Base-by-base conservation (phyloP, 352 stramenopile species). In the Globisporangium yorkense region DNA sequence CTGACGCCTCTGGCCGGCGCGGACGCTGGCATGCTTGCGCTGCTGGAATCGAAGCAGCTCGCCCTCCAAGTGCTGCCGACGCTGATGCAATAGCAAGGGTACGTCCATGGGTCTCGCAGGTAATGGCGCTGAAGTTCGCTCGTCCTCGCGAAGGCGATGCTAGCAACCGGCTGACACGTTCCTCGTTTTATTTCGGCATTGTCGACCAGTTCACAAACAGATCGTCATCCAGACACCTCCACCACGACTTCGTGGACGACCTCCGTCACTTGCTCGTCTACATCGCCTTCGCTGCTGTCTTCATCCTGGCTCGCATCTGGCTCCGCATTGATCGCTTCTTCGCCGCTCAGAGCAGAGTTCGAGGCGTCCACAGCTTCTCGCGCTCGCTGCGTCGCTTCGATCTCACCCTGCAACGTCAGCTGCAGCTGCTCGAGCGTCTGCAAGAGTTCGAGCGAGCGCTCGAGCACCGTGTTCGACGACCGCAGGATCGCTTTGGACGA, bases 371-470 rank as follows among this genome's bases (percentile, higher is more conserved):
- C 21, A 2, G 29, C 31, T n/a, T 21, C 31, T n/a, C 18, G 51
- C 20, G 16, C 43, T 54, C 20, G 54, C 24, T 51, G 49, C 31
- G 57, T 75, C 67, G 65, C 75, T 40, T 58, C 61, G 54, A 59
- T 47, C 55, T 16, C 63, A 49, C 62, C 7, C 44, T 70, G 40
- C 58, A 64, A 13, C n/a, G 61, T 41, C 18, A 56, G n/a, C 50
- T 81, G 71, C 40, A 79, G 46, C 6, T 66, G 37, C 53, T 89
- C 79, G 24, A 89, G 68, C 1, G 75, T 66, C 18, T 73, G 58
- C 13, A 92, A 67, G 18, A 88, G 56, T 48, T 79, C 70, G 0
- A 92, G 59, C 9, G 79, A 77, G 46, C 74, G 78, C 47, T 88
- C 70, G 37, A 92, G 62, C 10, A 89, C 69, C n/a, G 67, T 61